phyloP scores from a whole-genome alignment of 257 asterid species.

The Nicotiana undulata region DNA sequence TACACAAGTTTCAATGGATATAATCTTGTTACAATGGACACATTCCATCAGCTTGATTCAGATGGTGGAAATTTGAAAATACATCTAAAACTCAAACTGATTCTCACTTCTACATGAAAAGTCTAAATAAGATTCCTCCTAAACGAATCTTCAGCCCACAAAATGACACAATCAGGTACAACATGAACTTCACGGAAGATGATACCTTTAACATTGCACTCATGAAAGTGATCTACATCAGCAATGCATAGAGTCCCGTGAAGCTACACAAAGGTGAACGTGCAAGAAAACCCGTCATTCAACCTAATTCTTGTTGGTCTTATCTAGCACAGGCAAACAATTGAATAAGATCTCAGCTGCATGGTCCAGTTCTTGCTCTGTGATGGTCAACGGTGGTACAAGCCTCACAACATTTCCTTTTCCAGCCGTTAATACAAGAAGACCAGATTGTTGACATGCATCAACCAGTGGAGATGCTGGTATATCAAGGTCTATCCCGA shows the following conservation, averaged over 20 bases:
- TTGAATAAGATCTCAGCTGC: constrained; percentile 54
- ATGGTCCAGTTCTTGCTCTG: constrained; percentile 52
- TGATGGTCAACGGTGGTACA: constrained; percentile 80
- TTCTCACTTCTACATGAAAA: background rate
- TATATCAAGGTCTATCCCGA: constrained; percentile 80
- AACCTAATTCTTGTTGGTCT: constrained; percentile 3
- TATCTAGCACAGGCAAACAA: constrained; percentile 61
- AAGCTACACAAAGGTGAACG: background rate
- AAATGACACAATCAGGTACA: background rate
- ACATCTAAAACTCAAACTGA: constrained; percentile 1
- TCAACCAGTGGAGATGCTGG: constrained; percentile 67
- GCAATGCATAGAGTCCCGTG: background rate
- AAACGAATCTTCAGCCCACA: background rate
- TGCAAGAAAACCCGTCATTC: background rate
- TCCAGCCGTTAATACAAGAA: constrained; percentile 82
- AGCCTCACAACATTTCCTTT: constrained; percentile 86
- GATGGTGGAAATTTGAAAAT: background rate
- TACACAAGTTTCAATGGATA: background rate
- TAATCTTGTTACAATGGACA: background rate
- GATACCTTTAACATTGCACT: background rate
- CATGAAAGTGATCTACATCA: background rate
- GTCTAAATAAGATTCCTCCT: background rate
- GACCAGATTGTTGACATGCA: constrained; percentile 71
- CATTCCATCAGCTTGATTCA: background rate
- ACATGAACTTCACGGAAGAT: background rate